Percentiles rank a stretch among this genome's conserved stretches.
Evolutionary conservation across 1,139 yeast species (phyloP).

Genomic region (Suhomyces maxii): DNA sequence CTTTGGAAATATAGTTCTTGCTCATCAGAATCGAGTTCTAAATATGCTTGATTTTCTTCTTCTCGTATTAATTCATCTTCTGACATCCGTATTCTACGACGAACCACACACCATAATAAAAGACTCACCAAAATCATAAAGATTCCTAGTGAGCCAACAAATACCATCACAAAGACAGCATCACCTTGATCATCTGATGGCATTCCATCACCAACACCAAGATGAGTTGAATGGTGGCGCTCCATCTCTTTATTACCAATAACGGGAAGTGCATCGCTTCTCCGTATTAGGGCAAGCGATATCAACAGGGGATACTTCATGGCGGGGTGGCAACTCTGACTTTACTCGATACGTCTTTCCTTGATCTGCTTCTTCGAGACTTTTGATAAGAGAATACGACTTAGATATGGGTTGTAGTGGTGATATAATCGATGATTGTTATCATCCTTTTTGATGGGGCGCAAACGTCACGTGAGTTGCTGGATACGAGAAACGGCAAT

Average conservation of each 20-base stretch:
- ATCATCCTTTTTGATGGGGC: background rate
- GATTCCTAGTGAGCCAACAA: conserved; percentile 4
- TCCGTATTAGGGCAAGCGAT: conserved; percentile 3
- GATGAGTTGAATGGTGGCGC: background rate
- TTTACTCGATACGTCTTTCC: no score
- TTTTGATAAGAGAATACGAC: no score
- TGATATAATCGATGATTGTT: background rate
- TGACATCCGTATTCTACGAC: conserved; percentile 16
- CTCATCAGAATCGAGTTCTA: conserved; percentile 65
- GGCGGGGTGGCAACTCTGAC: background rate
- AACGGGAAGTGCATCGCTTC: conserved; percentile 6
- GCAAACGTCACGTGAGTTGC: background rate
- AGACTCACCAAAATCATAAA: conserved; percentile 5
- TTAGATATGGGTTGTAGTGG: no score
- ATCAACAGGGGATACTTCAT: conserved; percentile 4
- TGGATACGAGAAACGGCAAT: no score
- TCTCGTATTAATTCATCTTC: conserved; percentile 65
- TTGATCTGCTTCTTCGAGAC: no score
- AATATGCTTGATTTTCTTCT: conserved; percentile 60
- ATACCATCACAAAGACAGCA: conserved; percentile 2
- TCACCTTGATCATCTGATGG: background rate
- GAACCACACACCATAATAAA: conserved; percentile 9
- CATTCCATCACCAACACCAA: background rate
- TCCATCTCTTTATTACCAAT: background rate
- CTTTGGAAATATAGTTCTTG: conserved; percentile 80